Evolutionary conservation across 2,329 filamentous ascomycete species (phyloP).

Genomic region (Trichoderma sp.): DNA sequence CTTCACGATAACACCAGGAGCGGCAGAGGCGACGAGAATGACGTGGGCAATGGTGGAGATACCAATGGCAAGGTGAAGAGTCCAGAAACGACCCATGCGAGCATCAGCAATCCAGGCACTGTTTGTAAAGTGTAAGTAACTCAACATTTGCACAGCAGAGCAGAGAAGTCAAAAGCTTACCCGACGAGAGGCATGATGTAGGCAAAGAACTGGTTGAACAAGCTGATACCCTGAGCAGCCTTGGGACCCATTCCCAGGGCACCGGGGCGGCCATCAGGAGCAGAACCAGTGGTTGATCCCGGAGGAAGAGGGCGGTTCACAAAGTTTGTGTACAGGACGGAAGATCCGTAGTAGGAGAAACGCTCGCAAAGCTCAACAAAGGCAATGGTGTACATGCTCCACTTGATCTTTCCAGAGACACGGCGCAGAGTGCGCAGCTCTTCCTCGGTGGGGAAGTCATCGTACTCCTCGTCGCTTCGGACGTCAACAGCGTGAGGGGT

Average conservation of each 20-base stretch:
- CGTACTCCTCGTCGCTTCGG: slow-evolving; percentile 31
- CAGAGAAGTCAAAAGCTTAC: slow-evolving; percentile 31
- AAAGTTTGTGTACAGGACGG: slow-evolving; percentile 67
- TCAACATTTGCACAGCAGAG: too few species aligned
- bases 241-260: slow-evolving; percentile 59
- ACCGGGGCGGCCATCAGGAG: slow-evolving; percentile 41
- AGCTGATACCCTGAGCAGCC: slow-evolving; percentile 48
- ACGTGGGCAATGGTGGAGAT: slow-evolving; percentile 65
- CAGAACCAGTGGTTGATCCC: slow-evolving; percentile 54
- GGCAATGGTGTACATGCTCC: slow-evolving; percentile 66
- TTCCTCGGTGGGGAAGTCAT: slow-evolving; percentile 56
- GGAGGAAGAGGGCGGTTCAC: slow-evolving; percentile 55
- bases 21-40: slow-evolving; percentile 63
- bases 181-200: slow-evolving; percentile 59
- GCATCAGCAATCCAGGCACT: slow-evolving; percentile 63
- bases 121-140: background rate
- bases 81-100: slow-evolving; percentile 70
- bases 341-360: slow-evolving; percentile 74
- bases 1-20: slow-evolving; percentile 61
- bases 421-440: slow-evolving; percentile 60
- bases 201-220: slow-evolving; percentile 62
- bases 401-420: slow-evolving; percentile 63
- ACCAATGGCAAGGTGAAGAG: slow-evolving; percentile 65
- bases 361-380: slow-evolving; percentile 74
- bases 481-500: slow-evolving; percentile 24